Evolutionary conservation across 441 rosid species (phyloP).

Genomic region (Viola pubescens): DNA sequence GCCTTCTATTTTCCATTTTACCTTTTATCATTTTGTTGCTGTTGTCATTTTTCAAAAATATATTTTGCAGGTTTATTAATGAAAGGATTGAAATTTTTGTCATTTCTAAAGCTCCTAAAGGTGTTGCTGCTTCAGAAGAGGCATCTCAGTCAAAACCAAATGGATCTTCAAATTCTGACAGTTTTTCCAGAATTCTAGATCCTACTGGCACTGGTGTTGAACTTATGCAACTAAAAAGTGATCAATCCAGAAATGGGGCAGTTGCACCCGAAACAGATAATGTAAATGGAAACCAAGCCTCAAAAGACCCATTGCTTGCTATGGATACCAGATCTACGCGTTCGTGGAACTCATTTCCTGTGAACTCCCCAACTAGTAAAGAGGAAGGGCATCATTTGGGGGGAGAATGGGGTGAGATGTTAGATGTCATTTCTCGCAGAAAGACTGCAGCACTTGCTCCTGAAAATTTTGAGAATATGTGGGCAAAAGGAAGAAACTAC

Average conservation of each 20-base stretch:
- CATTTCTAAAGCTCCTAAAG: constrained; percentile 57
- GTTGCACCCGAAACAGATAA: constrained; percentile 33
- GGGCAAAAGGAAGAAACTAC: constrained; percentile 97
- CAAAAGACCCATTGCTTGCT: constrained; percentile 95
- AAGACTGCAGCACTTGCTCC: constrained; percentile 91
- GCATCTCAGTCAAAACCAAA: constrained; percentile 47
- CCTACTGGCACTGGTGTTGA: constrained; percentile 91
- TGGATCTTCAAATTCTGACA: constrained; percentile 61
- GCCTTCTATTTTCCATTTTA: constrained; percentile 13
- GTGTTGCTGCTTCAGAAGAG: constrained; percentile 38
- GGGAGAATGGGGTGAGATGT: constrained; percentile 79
- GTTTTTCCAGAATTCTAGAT: constrained; percentile 65
- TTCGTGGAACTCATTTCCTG: constrained; percentile 64
- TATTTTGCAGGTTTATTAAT: constrained; percentile 67
- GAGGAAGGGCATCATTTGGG: constrained; percentile 43
- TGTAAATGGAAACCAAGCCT: constrained; percentile 29
- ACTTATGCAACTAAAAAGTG: constrained; percentile 75
- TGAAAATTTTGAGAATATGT: constrained; percentile 92
- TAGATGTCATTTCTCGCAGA: constrained; percentile 76
- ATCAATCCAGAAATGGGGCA: constrained; percentile 34
- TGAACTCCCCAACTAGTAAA: constrained; percentile 39
- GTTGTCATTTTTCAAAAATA: too few species aligned
- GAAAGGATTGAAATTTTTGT: constrained; percentile 82
- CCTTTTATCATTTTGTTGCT: constrained; percentile 18
- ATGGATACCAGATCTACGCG: constrained; percentile 66